Base-by-base conservation (phyloP, 2,329 filamentous ascomycete species). In the Fusarium sp. region DNA sequence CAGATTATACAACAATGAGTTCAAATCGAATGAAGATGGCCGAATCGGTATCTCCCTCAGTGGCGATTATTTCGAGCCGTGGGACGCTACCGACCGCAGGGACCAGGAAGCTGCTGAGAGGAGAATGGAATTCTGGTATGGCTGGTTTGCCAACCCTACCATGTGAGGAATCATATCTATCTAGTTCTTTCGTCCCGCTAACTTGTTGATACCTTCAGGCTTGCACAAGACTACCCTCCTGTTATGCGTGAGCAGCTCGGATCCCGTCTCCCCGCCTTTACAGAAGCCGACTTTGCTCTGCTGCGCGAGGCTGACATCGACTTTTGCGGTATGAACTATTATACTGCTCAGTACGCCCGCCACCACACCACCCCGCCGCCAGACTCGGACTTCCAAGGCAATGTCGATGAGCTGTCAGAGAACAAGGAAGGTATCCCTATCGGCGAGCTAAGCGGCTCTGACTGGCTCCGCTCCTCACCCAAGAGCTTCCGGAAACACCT, bases 61-160 rank as follows among this genome's bases (percentile, higher is more conserved):
- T 38, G 79, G 80, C 1, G 77, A 81, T 42, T 81, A 73, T 60
- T 81, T 77, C 56, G 78, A 80, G 63, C 80, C 80, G 0, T 81
- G 76, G 71, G 79, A 82, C 29, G 49, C 46, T 20, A 60, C 53
- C 4, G 74, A 77, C 27, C 46, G 61, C 0, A 38, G 55, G 14
- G 79, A 81, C 46, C 56, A 61, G 2, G 77, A 78, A 12, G 80
- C 80, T 1, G 77, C 77, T 2, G 73, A 80, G 62, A 66, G 78
- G 3, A 55, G 77, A 1, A 79, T 82, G 78, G 68, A 80, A 18
- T 81, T 81, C 22, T 76, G 79, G 58, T 78, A 81, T 25, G 80
- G 78, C 22, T 82, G 80, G 80, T 82, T 81, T 61, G 80, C 79
- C 9, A 77, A 81, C 80, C 80, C n/a, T 18, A 46, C 11, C 2